Conservation (phyloP, 75 land plant species). For the Cupressus sempervirens region DNA sequence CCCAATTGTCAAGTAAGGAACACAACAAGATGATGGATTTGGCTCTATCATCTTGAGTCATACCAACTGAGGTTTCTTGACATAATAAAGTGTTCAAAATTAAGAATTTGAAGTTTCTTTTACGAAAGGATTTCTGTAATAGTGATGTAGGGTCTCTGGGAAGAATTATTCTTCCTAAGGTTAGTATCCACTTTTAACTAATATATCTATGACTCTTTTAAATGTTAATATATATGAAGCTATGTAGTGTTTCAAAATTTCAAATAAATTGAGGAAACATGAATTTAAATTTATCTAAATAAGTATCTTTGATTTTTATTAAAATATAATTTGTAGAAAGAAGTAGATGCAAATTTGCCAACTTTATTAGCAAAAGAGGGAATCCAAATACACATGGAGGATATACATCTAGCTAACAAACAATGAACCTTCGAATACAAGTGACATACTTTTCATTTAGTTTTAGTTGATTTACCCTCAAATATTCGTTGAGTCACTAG, state of each 20-base stretch:
- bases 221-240: neutral
- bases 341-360: constrained; percentile 34
- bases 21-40: no score
- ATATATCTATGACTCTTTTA: neutral
- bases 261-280: no score
- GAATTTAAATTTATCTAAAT: neutral
- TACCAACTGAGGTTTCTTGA: no score
- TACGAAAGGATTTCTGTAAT: constrained; percentile 69
- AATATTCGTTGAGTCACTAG: no score
- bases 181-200: constrained; percentile 4
- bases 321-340: constrained; percentile 24
- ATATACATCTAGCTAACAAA: constrained; percentile 13
- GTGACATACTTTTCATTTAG: neutral
- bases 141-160: constrained; percentile 76
- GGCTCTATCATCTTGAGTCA: no score
- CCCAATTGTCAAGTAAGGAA: no score
- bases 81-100: neutral
- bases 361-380: constrained; percentile 29
- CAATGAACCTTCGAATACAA: constrained; percentile 40
- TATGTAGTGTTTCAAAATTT: neutral
- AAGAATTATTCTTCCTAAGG: constrained; percentile 86
- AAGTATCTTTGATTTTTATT: neutral
- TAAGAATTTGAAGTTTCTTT: constrained; percentile 15
- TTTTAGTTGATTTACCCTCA: neutral
- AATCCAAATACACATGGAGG: constrained; percentile 32